phyloP scores from a whole-genome alignment of 106 monocot genomes.

The Xerophyta viscosa region DNA sequence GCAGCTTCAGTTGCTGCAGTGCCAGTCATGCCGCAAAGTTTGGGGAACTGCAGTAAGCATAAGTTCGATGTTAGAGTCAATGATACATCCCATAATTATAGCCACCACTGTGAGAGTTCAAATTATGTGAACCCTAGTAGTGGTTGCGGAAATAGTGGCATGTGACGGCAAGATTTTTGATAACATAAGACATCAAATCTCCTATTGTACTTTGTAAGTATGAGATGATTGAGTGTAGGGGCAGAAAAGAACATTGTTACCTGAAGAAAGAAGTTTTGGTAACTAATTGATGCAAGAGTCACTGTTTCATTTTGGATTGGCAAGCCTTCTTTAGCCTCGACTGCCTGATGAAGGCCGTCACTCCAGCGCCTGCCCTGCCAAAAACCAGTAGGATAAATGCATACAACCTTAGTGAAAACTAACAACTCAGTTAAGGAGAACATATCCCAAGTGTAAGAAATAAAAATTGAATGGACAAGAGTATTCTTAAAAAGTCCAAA shows the following conservation, averaged over 20 bases:
- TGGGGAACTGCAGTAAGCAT: slow-evolving; percentile 67
- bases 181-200: too few relatives aligned
- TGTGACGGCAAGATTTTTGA: too few relatives aligned
- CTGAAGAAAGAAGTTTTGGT: slow-evolving; percentile 98
- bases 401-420: background rate
- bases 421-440: too few relatives aligned
- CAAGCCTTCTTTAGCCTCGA: slow-evolving; percentile 94
- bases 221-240: too few relatives aligned
- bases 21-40: slow-evolving; percentile 99
- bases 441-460: too few relatives aligned
- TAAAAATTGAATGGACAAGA: too few relatives aligned
- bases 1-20: slow-evolving; percentile 92
- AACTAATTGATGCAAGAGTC: slow-evolving; percentile 94
- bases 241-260: slow-evolving; percentile 11
- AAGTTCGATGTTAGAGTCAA: background rate
- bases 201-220: too few relatives aligned
- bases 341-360: slow-evolving; percentile 95
- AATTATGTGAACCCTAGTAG: too few relatives aligned
- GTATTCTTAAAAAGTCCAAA: too few relatives aligned
- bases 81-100: too few relatives aligned
- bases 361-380: slow-evolving; percentile 86
- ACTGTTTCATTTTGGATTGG: slow-evolving; percentile 96
- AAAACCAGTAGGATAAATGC: background rate
- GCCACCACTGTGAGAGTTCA: too few relatives aligned
- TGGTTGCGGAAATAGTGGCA: too few relatives aligned